Percentiles rank a stretch among this genome's conserved stretches.
Conservation (phyloP, 2,329 filamentous ascomycete species). For the Endoconidiophora laricicola region DNA sequence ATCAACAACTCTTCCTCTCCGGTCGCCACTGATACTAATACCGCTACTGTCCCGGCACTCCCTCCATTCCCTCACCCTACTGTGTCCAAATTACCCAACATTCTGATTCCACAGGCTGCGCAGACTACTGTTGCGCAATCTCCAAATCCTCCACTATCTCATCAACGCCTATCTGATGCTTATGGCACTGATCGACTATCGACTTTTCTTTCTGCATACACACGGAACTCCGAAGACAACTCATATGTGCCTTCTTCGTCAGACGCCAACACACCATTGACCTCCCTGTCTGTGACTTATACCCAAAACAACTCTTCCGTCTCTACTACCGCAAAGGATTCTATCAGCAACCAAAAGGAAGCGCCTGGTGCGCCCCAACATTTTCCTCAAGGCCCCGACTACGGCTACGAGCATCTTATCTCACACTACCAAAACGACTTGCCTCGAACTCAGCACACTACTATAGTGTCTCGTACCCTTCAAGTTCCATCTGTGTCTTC, state of each 20-base stretch:
- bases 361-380: background rate
- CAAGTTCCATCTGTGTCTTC: slow-evolving; percentile 2
- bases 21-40: background rate
- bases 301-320: too few relatives aligned
- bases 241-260: background rate
- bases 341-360: slow-evolving; percentile 13
- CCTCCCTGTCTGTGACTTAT: slow-evolving; percentile 9
- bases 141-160: slow-evolving; percentile 5
- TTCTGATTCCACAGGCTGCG: slow-evolving; percentile 6
- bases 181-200: slow-evolving; percentile 31
- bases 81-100: slow-evolving; percentile 14
- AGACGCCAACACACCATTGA: slow-evolving; percentile 13
- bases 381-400: slow-evolving; percentile 5
- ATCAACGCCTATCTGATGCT: slow-evolving; percentile 19
- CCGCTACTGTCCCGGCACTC: background rate
- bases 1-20: background rate
- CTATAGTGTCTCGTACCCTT: slow-evolving; percentile 3
- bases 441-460: background rate
- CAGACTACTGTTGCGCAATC: slow-evolving; percentile 12
- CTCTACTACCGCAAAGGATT: slow-evolving; percentile 13
- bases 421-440: slow-evolving; percentile 9
- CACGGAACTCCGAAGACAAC: slow-evolving; percentile 27
- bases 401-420: slow-evolving; percentile 7
- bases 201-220: slow-evolving; percentile 40
- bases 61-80: slow-evolving; percentile 12